phyloP scores from a whole-genome alignment of 768 basidiomycete genomes.

The Dentipellis sp. region DNA sequence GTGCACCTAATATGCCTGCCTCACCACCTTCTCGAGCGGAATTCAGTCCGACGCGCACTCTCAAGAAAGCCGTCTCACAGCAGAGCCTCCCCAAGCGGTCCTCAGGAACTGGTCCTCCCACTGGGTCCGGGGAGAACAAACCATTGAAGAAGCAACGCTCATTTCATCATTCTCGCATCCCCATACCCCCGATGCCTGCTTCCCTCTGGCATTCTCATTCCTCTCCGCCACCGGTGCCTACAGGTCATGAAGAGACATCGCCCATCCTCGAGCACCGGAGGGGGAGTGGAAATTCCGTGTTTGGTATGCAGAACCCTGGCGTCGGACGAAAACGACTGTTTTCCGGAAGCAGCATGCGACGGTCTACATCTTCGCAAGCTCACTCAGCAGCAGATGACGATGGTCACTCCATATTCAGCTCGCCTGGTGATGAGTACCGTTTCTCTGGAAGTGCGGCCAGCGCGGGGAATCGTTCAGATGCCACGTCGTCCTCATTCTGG shows the following conservation, averaged over 20 bases:
- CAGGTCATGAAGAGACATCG: constrained; percentile 1
- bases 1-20: neutral
- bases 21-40: constrained; percentile 3
- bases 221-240: constrained; percentile 1
- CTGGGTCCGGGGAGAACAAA: constrained; percentile 22
- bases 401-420: constrained; percentile 42
- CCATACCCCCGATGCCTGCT: constrained; percentile 38
- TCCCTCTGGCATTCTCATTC: constrained; percentile 17
- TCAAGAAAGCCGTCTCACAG: constrained; percentile 51
- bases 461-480: neutral
- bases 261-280: constrained; percentile 8
- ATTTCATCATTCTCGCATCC: constrained; percentile 50
- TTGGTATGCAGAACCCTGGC: constrained; percentile 8
- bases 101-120: constrained; percentile 22
- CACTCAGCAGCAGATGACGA: constrained; percentile 41
- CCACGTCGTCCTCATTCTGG: constrained; percentile 30
- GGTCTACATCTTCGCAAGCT: constrained; percentile 39
- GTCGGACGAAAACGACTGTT: constrained; percentile 50
- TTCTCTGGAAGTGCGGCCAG: neutral
- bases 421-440: constrained; percentile 12
- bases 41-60: constrained; percentile 17
- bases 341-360: constrained; percentile 43
- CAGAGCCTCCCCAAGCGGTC: constrained; percentile 31
- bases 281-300: constrained; percentile 8
- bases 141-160: constrained; percentile 47